Evolutionary conservation across 164 flowering plant species (phyloP), one percentile per base, ranked within the genome.

Genomic region (Cinnamomum micranthum): DNA sequence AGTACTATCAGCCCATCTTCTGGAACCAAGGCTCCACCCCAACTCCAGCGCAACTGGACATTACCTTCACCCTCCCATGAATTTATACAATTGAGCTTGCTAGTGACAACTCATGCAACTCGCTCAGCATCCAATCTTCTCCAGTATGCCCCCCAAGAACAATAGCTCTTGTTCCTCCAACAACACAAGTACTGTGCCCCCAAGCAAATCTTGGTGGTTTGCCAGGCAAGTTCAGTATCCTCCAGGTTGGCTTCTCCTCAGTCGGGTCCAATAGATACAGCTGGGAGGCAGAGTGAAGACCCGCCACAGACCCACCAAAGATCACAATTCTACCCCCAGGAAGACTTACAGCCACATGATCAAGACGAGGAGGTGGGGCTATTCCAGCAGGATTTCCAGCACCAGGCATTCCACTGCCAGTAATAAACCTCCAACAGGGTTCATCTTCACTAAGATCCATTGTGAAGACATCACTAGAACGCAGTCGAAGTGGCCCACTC

Each of bases 131-230:
- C 97, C 98, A 92, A 77, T 94, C 98, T 76, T 94, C 96, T 67
- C 97, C 96, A 13, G 96, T 92, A 74, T 94, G 95, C 55, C 98
- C 96, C 25, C 96, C 97, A 68, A 94, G 92, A 78, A 94, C 97
- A 47, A 94, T 85, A 22, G 96, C 93, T 74, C 96, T 85, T 23
- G 97, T 94, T 52, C 98, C 97, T 14, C 98, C 96, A 64, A 94
- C 97, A 68, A 94, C 88, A 71, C 97, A 94, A 3, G 96, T 92
- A 74, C 97, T 92, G 71, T 92, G 98, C 10, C 98, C 96, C 97
- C 97, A 92, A 64, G 96, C 97, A 79, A 91, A 91, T 63, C 96
- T 87, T 28, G 98, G 98, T 31, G 97, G 96, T 15, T 87, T 78
- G 27, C 97, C 97, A 22, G 95, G 94, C 31, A 94, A 95, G 81